Percentiles rank a stretch among this genome's conserved stretches.
These are phyloP conservation scores for Aspergillus jensenii DNA, from an alignment of 2,329 filamentous ascomycete species.

Conservation along the genomic window DNA sequence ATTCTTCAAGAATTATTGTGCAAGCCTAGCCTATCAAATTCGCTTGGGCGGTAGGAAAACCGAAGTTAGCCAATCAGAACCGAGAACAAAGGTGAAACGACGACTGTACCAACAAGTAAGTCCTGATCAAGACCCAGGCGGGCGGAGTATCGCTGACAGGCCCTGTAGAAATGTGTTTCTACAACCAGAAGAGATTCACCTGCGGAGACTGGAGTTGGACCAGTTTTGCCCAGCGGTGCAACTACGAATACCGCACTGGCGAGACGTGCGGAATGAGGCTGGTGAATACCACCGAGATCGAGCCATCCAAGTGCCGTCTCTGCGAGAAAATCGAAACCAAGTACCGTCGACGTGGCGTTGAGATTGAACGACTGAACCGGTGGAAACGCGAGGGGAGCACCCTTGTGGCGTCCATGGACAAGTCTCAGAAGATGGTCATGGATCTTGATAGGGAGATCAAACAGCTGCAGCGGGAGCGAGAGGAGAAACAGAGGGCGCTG, in stretches of 20 bases:
- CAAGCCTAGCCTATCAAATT: slow-evolving; percentile 36
- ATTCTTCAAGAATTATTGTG: slow-evolving; percentile 22
- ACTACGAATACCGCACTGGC: slow-evolving; percentile 90
- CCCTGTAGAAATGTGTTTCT: slow-evolving; percentile 79
- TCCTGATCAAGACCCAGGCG: slow-evolving; percentile 25
- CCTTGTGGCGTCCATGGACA: slow-evolving; percentile 61
- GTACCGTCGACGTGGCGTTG: slow-evolving; percentile 70
- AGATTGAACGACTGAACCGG: slow-evolving; percentile 70
- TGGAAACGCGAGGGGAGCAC: slow-evolving; percentile 71
- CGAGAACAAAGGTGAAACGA: slow-evolving; percentile 34
- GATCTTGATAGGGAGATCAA: slow-evolving; percentile 68
- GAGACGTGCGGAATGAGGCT: slow-evolving; percentile 96
- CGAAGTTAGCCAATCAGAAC: slow-evolving; percentile 33
- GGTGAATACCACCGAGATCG: slow-evolving; percentile 70
- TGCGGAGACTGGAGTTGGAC: slow-evolving; percentile 97
- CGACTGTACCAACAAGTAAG: slow-evolving; percentile 32
- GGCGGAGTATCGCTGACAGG: slow-evolving; percentile 28
- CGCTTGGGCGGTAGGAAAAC: slow-evolving; percentile 24
- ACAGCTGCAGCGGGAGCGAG: slow-evolving; percentile 61
- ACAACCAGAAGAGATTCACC: slow-evolving; percentile 79
- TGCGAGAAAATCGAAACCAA: slow-evolving; percentile 91
- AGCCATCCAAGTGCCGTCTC: slow-evolving; percentile 70
- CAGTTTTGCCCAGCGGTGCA: slow-evolving; percentile 87
- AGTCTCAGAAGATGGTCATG: slow-evolving; percentile 70
- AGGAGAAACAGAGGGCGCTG: slow-evolving; percentile 36